Base-by-base conservation (phyloP, 805 yeast genomes). In the Pichia eremophila region DNA sequence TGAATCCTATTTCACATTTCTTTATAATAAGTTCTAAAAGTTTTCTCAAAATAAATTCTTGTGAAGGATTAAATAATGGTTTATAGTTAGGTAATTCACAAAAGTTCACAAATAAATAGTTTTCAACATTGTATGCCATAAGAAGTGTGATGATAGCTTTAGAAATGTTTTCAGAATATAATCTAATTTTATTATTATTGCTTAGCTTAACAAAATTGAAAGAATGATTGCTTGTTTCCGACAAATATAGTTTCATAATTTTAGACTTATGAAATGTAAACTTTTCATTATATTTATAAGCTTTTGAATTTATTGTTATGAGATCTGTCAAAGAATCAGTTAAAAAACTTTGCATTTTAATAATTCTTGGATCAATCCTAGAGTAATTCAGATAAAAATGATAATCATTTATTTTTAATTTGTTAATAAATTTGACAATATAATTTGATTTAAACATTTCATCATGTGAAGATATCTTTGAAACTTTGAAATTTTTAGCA, bases 401-500 rank as follows among this genome's bases (percentile, higher is more conserved):
- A 35, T 28, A 36, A 27, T 44, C 47, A 5, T 22, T 17, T 4
- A 40, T 6, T 14, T 39, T 14, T 6, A 44, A 11, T 8, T 31
- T 31, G 19, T 47, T 15, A 17, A 44, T 12, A 40, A 47, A 47
- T 18, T 40, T 39, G 6, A 28, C 12, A 18, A 37, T 17, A 22
- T 36, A 47, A 35, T 43, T 41, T 9, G 10, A 41, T 19, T 41
- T 37, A 10, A 41, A 41, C 50, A 47, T 47, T 40, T 47, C 47
- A 40, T 47, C 50, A 35, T 18, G 40, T 17, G 38, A 34, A 5
- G 42, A 40, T 19, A 40, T 35, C n/a, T 37, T 31, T 18, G 25
- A 34, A n/a, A 44, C 15, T 25, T 31, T 44, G 22, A n/a, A n/a
- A n/a, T n/a, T n/a, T n/a, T n/a, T n/a, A n/a, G n/a, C n/a, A n/a